phyloP scores from a whole-genome alignment of 805 yeast species.

The Lipomyces orientalis region DNA sequence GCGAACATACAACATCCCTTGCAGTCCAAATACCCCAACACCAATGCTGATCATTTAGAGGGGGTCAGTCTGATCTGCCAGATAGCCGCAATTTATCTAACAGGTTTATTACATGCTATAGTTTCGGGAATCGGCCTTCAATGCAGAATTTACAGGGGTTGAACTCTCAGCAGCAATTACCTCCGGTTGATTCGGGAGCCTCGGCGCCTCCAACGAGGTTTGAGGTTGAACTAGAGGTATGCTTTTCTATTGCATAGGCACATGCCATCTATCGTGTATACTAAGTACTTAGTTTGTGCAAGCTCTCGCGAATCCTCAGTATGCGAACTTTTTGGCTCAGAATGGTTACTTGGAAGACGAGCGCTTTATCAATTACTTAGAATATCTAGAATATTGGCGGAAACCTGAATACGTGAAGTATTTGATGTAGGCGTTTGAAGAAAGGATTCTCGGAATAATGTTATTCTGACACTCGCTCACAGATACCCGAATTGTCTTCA shows the following conservation, averaged over 20 bases:
- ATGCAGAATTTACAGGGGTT: conserved; percentile 2
- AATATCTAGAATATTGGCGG: conserved; percentile 87
- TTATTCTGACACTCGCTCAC: conserved; percentile 17
- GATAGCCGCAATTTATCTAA: background rate
- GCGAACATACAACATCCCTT: no score
- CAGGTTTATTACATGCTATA: background rate
- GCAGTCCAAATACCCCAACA: background rate
- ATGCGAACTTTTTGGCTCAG: conserved; percentile 85
- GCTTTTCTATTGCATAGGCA: conserved; percentile 37
- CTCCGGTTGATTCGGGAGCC: conserved; percentile 35
- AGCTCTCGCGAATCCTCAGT: conserved; percentile 86
- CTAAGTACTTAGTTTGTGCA: conserved; percentile 71
- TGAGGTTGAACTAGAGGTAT: conserved; percentile 83
- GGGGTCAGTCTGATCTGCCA: background rate
- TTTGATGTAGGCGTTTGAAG: conserved; percentile 54
- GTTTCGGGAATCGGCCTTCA: background rate
- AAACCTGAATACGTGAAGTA: conserved; percentile 70
- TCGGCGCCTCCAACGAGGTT: conserved; percentile 65
- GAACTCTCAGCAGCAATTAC: background rate
- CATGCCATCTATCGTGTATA: background rate
- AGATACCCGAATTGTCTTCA: conserved; percentile 87
- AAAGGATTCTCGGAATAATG: background rate
- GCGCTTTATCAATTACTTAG: conserved; percentile 73
- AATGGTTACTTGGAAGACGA: conserved; percentile 74
- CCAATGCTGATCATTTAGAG: background rate